Evolutionary conservation across 805 yeast genomes (phyloP).

Genomic region (Kluyveromyces lactis): DNA sequence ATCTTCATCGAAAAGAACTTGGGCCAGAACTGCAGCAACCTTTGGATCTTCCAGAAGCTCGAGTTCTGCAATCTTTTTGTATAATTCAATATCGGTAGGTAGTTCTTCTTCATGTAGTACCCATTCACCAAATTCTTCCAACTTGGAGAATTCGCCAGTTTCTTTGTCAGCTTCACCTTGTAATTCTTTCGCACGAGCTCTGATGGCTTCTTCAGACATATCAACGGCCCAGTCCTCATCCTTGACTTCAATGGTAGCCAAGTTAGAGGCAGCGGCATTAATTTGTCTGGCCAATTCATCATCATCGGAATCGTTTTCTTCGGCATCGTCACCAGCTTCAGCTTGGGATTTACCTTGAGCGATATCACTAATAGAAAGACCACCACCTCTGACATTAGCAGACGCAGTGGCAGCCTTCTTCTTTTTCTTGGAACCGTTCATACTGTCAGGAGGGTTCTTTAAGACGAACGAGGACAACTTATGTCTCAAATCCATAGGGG

Average conservation of each 20-base stretch:
- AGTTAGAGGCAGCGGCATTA: slow-evolving; percentile 73
- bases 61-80: slow-evolving; percentile 77
- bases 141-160: slow-evolving; percentile 39
- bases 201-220: slow-evolving; percentile 92
- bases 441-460: slow-evolving; percentile 76
- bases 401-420: slow-evolving; percentile 82
- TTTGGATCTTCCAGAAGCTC: slow-evolving; percentile 64
- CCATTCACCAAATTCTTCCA: slow-evolving; percentile 88
- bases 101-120: slow-evolving; percentile 47
- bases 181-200: slow-evolving; percentile 80
- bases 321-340: slow-evolving; percentile 23
- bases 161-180: slow-evolving; percentile 48
- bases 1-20: slow-evolving; percentile 73
- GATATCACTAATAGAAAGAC: slow-evolving; percentile 69
- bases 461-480: slow-evolving; percentile 79
- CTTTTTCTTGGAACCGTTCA: slow-evolving; percentile 49
- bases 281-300: slow-evolving; percentile 71
- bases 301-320: slow-evolving; percentile 44
- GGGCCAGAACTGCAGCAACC: slow-evolving; percentile 87
- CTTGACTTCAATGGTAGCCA: slow-evolving; percentile 55
- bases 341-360: slow-evolving; percentile 45
- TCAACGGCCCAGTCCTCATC: slow-evolving; percentile 98
- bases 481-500: slow-evolving; percentile 76
- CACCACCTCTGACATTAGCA: slow-evolving; percentile 84
- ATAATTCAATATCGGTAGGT: slow-evolving; percentile 84